A percentile compares a stretch with the other conserved stretches of the same genome.
These are phyloP conservation scores for Russula brevipes DNA, from an alignment of 768 basidiomycete species.

Conservation along the genomic window DNA sequence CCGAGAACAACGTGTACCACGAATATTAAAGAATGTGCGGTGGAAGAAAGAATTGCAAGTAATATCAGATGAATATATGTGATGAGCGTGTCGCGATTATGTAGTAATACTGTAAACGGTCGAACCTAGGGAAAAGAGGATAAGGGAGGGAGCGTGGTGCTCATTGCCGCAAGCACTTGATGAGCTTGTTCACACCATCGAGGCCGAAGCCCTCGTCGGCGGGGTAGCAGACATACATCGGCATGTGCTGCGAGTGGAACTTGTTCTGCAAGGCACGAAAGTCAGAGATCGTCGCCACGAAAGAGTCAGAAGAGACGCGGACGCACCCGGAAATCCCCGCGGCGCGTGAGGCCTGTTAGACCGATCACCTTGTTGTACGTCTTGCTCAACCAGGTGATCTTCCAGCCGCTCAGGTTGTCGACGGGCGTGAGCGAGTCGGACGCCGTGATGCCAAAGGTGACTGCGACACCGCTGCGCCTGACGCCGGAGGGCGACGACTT, in stretches of 20 bases:
- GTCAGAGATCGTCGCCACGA: background rate
- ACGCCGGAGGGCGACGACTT: slow-evolving; percentile 22
- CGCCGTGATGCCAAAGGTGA: slow-evolving; percentile 49
- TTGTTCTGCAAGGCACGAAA: slow-evolving; percentile 34
- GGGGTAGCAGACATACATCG: slow-evolving; percentile 50
- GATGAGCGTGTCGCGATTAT: background rate
- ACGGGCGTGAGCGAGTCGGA: slow-evolving; percentile 37
- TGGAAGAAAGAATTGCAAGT: background rate
- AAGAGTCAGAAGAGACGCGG: background rate
- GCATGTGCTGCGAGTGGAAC: slow-evolving; percentile 40
- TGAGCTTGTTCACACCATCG: slow-evolving; percentile 41
- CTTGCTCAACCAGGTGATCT: slow-evolving; percentile 40
- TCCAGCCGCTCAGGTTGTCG: slow-evolving; percentile 45
- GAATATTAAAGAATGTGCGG: background rate
- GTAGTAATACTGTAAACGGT: background rate
- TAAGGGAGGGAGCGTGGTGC: background rate
- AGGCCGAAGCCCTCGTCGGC: slow-evolving; percentile 42
- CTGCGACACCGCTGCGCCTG: slow-evolving; percentile 30
- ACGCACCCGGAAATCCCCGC: slow-evolving; percentile 44
- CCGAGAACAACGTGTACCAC: no score
- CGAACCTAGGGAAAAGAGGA: no score
- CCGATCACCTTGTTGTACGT: slow-evolving; percentile 40
- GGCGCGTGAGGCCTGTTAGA: slow-evolving; percentile 37
- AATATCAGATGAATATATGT: background rate
- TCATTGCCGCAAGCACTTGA: slow-evolving; percentile 32